Evolutionary conservation across 257 asterid species (phyloP), one percentile per base, ranked within the genome.

Genomic region (Petrea volubilis): DNA sequence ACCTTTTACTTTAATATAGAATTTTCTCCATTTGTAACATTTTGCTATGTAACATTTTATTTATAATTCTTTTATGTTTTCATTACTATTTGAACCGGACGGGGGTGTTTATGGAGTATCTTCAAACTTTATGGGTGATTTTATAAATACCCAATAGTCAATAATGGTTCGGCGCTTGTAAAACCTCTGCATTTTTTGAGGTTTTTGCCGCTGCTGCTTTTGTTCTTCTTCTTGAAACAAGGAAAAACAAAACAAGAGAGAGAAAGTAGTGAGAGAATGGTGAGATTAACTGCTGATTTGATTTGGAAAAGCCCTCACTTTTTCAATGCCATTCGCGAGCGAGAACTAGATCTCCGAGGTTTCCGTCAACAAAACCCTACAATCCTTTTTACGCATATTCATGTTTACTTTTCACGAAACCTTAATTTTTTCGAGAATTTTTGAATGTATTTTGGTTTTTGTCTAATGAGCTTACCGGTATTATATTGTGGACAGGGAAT

Each of bases 321-420:
- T 46, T 94, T 91, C 89, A 93, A 93, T 67, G 97, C 98, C 79
- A 77, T 93, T 78, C 88, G 94, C 68, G 97, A 93, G 78, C 97
- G 97, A 25, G 97, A 93, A 66, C 84, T 93, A 33, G 98, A 93
- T 83, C 96, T 93, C 66, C 93, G 98, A 89, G 97, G 97, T 93
- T 67, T 49, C 50, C 6, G 14, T 56, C 53, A 40, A 23, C 41
- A 40, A 44, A 78, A 80, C 82, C 86, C 87, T 82, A 77, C 25
- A 18, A 0, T 2, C 28, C 17, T 12, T 18, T 49, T n/a, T 65
- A 21, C 31, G 0, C 40, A 2, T 27, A 28, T 57, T 0, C 13
- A 44, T 64, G 6, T 27, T 33, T 21, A 5, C 6, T 70, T 2
- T 34, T 7, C 51, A 7, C 57, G 4, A 24, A 34, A 18, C 47